Base-by-base conservation (phyloP, 2,329 filamentous ascomycete species). In the Sporothrix luriei region DNA sequence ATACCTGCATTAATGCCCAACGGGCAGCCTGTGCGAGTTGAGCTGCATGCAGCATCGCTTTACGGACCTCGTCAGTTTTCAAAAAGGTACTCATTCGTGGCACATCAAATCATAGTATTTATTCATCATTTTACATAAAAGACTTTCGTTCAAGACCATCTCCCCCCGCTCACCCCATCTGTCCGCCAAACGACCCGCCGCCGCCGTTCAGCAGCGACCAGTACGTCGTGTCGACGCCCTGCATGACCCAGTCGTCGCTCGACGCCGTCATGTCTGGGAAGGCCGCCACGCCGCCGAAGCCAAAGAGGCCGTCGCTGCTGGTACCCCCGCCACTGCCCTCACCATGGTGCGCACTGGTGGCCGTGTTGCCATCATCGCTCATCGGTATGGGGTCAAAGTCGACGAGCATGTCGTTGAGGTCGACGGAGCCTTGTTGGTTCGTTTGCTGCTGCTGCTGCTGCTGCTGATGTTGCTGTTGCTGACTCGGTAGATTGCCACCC, bases 261-360 rank as follows among this genome's bases (percentile, higher is more conserved):
- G 73, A 73, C 1, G 73, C 73, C 14, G 72, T 75, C 59, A 76
- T 57, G 52, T 75, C 74, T 0, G 75, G 74, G 55, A 73, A 73
- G 19, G 70, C 69, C 16, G 69, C 14, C 2, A 61, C 10, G 9
- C 26, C 46, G 21, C 66, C 71, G 11, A 73, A 67, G 6, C 61
- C 64, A 55, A 68, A 64, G 24, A 74, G 68, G 11, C 67, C 54
- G 46, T 68, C 52, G 19, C 26, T 48, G 29, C 65, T 29, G 29
- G 33, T 46, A 19, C 14, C 26, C 33, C 40, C 64, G 33, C n/a
- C 10, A 46, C 38, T 14, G 7, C 40, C 40, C 11, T 13, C 40
- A 43, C 11, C 40, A 43, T 16, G 2, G 11, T 7, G 11, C 4
- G 14, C 40, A 43, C 40, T 43, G 40, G 40, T 16, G 11, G 40